Base-by-base conservation (phyloP, 2,329 filamentous ascomycete genomes). In the Claviceps sp. region DNA sequence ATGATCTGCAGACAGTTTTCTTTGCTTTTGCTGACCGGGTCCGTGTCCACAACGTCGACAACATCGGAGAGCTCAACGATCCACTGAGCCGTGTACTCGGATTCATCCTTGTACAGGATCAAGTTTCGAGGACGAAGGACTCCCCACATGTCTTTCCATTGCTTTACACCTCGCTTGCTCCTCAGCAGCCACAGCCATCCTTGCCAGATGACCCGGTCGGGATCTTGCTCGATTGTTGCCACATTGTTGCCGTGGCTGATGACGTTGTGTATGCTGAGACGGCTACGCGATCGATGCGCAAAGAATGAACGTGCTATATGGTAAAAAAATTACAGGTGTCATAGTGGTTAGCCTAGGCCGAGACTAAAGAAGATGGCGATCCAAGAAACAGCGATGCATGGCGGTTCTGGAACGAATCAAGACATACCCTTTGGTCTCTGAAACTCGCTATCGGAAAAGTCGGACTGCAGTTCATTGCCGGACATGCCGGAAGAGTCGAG, bases 81-180 rank as follows among this genome's bases (percentile, higher is more conserved):
- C 59, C 89, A 83, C 55, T 86, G 76, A 0, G 90, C 88, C 13
- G 86, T 84, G 66, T 97, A 97, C 69, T 98, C 93, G 56, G 82
- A 75, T 56, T 94, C 87, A 62, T 94, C 85, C 67, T 96, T 96
- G 75, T 98, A 98, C 26, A 97, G 78, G 16, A 88, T 86, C 36
- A 98, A 73, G 56, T 86, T 89, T 49, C 85, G 83, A 1, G 88
- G 85, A 36, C 93, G 86, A 49, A 98, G 76, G 0, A 97, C 93
- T 13, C 85, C 86, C 93, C 93, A 97, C 53, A 89, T 77, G 60
- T 88, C 85, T 73, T 95, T 96, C 93, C 93, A 98, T 62, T 95
- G 86, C 46, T 86, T 82, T 51, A 98, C 75, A 8, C 89, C 88
- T 22, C 84, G 77, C 61, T 88, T 90, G 55, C 83, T 86, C 60